Evolutionary conservation across 1,139 yeast genomes (phyloP), one percentile per base, ranked within the genome.

Genomic region (Candida tropicalis): DNA sequence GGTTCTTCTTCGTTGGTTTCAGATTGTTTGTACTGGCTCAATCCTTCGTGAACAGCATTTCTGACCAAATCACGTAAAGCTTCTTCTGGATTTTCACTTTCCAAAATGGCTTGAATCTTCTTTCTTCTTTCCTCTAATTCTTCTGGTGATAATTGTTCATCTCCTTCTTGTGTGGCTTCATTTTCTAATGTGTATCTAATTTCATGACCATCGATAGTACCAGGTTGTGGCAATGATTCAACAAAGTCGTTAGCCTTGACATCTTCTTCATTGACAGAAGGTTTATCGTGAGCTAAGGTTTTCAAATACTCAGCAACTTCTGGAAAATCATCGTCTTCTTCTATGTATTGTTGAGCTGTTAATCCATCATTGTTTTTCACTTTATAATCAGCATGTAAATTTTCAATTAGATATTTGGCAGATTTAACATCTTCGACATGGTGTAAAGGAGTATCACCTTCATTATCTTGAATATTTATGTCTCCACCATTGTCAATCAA

Each of bases 371-470:
- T 62, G 60, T 93, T 93, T 59, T 73, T 79, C 38, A 79, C 55
- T 39, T 65, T 77, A 60, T 70, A 74, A 62, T 88, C 85, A 0
- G 93, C 97, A 2, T 77, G 73, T 31, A 82, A 73, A 43, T 81
- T 79, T 54, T 81, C 87, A 1, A 93, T 73, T 45, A 93, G 66
- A 27, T 73, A 57, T 52, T 75, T 77, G 2, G 96, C 97, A 1
- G 82, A 75, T 2, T 62, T 68, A 0, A 78, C 65, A 45, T 82
- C 86, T 59, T 95, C 99, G 22, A 82, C 89, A 51, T 90, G 95
- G 61, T 93, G 98, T 50, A 93, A 71, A 0, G 99, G 98, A 0
- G 98, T 87, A 56, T 93, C 99, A 0, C 99, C 98, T 54, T 95
- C 99, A 25, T 70, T 70, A 55, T 93, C 99, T 47, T 75, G 82